Percentiles rank a stretch among this genome's conserved stretches.
Conservation (phyloP, 768 basidiomycete genomes). For the Tricholoma sp. region DNA sequence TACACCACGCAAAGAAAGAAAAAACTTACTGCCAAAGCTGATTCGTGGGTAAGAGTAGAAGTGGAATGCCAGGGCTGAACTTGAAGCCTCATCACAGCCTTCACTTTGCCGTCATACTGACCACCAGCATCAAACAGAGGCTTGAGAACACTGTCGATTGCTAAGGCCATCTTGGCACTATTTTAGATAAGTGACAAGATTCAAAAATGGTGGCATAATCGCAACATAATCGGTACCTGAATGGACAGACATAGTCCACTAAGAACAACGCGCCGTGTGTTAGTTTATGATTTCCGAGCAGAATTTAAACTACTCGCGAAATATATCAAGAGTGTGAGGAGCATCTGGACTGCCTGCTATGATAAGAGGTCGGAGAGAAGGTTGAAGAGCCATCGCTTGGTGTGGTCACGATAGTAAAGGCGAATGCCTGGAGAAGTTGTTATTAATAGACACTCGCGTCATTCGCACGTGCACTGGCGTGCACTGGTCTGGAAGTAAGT, state of each 20-base stretch:
- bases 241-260: slow-evolving; percentile 91
- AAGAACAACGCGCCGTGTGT: neutral
- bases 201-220: neutral
- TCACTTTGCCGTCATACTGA: slow-evolving; percentile 68
- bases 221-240: slow-evolving; percentile 40
- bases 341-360: slow-evolving; percentile 55
- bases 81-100: slow-evolving; percentile 64
- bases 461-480: no score
- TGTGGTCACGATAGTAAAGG: no score
- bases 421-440: no score
- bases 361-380: slow-evolving; percentile 59
- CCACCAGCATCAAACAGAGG: slow-evolving; percentile 56
- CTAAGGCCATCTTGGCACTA: slow-evolving; percentile 57
- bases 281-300: neutral
- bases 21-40: slow-evolving; percentile 64
- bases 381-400: slow-evolving; percentile 62
- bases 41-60: slow-evolving; percentile 79
- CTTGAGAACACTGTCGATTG: slow-evolving; percentile 55
- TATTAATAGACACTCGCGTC: no score
- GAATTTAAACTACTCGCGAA: slow-evolving; percentile 40
- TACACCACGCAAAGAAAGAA: neutral
- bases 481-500: no score
- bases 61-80: slow-evolving; percentile 78
- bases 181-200: neutral
- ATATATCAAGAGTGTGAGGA: slow-evolving; percentile 78